Percentiles rank a stretch among this genome's conserved stretches.
Conservation (phyloP, 1,284 basidiomycete species). For the Coniferiporia sulphurascens region DNA sequence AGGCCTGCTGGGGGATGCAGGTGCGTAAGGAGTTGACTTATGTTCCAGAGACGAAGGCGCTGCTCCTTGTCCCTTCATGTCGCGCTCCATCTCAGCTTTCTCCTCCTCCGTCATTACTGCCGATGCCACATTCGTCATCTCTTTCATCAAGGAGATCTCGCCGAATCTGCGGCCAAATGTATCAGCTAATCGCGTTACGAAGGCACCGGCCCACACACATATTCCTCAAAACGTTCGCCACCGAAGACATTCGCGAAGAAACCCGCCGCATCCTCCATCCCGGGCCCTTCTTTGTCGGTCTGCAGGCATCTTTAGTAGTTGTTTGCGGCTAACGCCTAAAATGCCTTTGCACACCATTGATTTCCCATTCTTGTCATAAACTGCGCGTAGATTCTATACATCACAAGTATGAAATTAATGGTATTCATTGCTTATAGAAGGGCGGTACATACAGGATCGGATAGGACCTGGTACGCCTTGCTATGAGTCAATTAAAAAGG, state of each 20-base stretch:
- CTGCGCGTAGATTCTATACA: conserved; percentile 72
- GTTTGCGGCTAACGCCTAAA: neutral
- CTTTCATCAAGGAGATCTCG: conserved; percentile 90
- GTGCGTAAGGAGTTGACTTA: neutral
- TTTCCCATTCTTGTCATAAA: conserved; percentile 96
- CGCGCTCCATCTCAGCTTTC: conserved; percentile 79
- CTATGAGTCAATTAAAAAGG: conserved; percentile 35
- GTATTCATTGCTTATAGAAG: neutral
- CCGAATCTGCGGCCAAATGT: conserved; percentile 64
- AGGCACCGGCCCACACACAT: conserved; percentile 51
- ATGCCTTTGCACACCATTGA: conserved; percentile 54
- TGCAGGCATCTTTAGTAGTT: conserved; percentile 24
- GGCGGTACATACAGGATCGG: conserved; percentile 50
- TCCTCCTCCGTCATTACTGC: conserved; percentile 90
- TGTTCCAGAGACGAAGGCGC: conserved; percentile 1
- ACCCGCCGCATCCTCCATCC: conserved; percentile 82
- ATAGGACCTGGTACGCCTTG: conserved; percentile 88
- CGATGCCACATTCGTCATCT: conserved; percentile 77
- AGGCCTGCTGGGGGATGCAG: neutral
- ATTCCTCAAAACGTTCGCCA: conserved; percentile 81
- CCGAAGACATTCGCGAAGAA: conserved; percentile 93
- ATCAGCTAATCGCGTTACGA: neutral
- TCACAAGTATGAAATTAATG: neutral
- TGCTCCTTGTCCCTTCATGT: conserved; percentile 40
- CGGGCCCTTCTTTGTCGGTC: conserved; percentile 68